Conservation (phyloP, 495 filamentous ascomycete species). For the Hypomontagnella submonticulosa region DNA sequence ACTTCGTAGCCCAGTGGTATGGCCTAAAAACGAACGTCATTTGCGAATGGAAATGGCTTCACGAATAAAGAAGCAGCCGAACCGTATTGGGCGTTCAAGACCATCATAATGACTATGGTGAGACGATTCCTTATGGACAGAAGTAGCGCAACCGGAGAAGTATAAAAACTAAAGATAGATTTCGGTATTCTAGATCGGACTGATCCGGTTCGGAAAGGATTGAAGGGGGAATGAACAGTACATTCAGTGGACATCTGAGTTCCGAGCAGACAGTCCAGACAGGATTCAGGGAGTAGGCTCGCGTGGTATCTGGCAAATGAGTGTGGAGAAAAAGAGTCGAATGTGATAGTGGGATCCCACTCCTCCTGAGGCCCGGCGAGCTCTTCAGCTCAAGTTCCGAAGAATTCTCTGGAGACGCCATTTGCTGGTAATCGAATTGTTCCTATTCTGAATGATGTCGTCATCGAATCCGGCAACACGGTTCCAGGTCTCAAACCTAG, state of each 20-base stretch:
- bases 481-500: background rate
- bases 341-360: background rate
- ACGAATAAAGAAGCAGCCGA: conserved; percentile 21
- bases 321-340: background rate
- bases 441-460: conserved; percentile 5
- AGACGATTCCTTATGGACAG: conserved; percentile 5
- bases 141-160: background rate
- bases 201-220: background rate
- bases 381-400: too few species aligned
- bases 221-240: conserved; percentile 1
- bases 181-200: background rate
- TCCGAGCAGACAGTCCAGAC: conserved; percentile 26
- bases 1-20: conserved; percentile 42
- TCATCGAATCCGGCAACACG: background rate
- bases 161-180: conserved; percentile 5
- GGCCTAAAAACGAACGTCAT: conserved; percentile 37
- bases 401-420: conserved; percentile 1
- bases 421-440: conserved; percentile 1
- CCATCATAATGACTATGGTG: conserved; percentile 16
- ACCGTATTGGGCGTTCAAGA: conserved; percentile 26
- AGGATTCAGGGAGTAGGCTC: conserved; percentile 1
- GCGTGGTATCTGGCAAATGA: background rate
- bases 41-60: conserved; percentile 36
- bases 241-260: background rate
- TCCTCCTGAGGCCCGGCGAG: too few species aligned